Conservation (phyloP, 2,329 filamentous ascomycete genomes). For the Penicillium sp. region DNA sequence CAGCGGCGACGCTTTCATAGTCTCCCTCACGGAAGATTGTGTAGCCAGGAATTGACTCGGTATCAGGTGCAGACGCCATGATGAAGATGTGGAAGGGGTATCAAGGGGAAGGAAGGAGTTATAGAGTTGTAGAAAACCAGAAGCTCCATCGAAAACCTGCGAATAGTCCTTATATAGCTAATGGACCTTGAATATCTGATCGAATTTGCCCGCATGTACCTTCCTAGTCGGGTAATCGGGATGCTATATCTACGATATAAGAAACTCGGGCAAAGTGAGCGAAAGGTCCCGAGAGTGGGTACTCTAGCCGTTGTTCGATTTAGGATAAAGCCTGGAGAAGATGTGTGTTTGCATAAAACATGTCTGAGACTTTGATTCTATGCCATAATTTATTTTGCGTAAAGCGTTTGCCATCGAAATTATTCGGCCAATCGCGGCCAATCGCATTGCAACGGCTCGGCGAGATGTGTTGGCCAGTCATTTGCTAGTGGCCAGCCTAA, state of each 20-base stretch:
- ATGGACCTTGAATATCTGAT: slow-evolving; percentile 10
- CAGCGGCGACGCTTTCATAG: slow-evolving; percentile 25
- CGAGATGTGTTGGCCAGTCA: neutral
- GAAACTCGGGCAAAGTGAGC: slow-evolving; percentile 3
- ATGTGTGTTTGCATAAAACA: neutral
- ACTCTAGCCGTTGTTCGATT: slow-evolving; percentile 11
- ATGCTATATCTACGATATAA: slow-evolving; percentile 4
- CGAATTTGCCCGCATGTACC: slow-evolving; percentile 21
- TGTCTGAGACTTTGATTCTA: neutral
- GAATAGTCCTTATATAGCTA: slow-evolving; percentile 15
- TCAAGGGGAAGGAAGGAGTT: slow-evolving; percentile 3
- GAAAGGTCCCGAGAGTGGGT: slow-evolving; percentile 14
- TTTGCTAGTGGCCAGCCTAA: neutral
- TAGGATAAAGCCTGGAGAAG: slow-evolving; percentile 18
- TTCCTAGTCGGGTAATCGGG: slow-evolving; percentile 21
- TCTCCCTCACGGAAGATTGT: slow-evolving; percentile 27
- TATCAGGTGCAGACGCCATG: slow-evolving; percentile 26
- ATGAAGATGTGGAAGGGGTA: slow-evolving; percentile 6
- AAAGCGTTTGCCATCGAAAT: slow-evolving; percentile 8
- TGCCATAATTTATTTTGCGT: slow-evolving; percentile 18
- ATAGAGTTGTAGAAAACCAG: slow-evolving; percentile 10
- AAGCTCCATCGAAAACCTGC: neutral
- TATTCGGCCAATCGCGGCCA: slow-evolving; percentile 17
- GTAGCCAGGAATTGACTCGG: slow-evolving; percentile 25
- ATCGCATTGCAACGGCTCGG: slow-evolving; percentile 4